Percentiles rank a stretch among this genome's conserved stretches.
These are phyloP conservation scores for Solanum sparsipilum DNA, from an alignment of 257 asterid species.

Conservation along the genomic window DNA sequence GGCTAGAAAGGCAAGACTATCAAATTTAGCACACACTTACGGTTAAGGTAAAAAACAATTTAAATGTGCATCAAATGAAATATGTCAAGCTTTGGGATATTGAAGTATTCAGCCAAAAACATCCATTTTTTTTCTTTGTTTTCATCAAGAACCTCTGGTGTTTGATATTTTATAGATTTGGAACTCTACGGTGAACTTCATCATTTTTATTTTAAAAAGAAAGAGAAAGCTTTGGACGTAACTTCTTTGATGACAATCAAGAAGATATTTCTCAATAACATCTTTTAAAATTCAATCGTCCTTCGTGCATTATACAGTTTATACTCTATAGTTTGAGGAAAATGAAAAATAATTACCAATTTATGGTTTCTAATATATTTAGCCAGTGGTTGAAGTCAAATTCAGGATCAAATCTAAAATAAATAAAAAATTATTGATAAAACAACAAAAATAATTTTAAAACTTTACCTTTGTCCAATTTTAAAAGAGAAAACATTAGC, in stretches of 20 bases:
- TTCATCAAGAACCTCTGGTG: not conserved
- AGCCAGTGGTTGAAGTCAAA: not conserved
- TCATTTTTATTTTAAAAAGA: too few species aligned
- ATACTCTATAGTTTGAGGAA: not conserved
- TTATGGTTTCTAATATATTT: not conserved
- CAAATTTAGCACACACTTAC: not conserved
- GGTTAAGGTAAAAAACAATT: too few species aligned
- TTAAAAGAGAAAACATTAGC: not conserved
- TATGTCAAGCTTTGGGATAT: not conserved
- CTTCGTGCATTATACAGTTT: too few species aligned
- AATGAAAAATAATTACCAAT: not conserved
- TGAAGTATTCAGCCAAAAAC: not conserved
- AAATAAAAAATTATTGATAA: not conserved
- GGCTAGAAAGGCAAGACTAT: not conserved
- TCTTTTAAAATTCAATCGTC: too few species aligned
- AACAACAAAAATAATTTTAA: not conserved
- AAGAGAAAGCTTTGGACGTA: rapidly evolving
- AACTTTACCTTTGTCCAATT: not conserved
- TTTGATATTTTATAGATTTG: too few species aligned
- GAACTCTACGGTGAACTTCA: rapidly evolving
- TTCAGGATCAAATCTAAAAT: not conserved
- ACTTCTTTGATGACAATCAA: rapidly evolving
- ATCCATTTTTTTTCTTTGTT: not conserved
- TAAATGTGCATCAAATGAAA: not conserved
- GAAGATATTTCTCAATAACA: rapidly evolving